Conservation (phyloP, 805 yeast genomes). For the Barnettozyma vustinii region DNA sequence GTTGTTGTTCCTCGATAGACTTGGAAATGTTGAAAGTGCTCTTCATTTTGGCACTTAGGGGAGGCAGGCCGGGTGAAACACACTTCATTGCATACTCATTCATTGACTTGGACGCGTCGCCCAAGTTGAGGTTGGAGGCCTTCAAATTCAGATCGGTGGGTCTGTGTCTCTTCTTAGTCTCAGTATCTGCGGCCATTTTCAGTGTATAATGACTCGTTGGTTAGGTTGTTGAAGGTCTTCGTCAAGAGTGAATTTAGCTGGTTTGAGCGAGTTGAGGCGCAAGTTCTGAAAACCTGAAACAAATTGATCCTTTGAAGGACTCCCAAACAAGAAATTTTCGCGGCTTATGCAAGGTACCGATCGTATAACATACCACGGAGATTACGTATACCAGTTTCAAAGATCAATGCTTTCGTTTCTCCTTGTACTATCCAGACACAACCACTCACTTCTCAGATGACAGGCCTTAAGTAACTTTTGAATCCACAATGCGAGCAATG, state of each 20-base stretch:
- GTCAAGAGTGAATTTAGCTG: background rate
- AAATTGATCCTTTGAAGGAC: background rate
- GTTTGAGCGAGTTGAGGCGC: background rate
- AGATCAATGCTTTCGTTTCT: no score
- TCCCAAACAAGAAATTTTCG: background rate
- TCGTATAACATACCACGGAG: no score
- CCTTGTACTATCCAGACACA: no score
- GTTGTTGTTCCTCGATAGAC: slow-evolving; percentile 25
- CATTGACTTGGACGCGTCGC: slow-evolving; percentile 13
- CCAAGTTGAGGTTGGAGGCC: slow-evolving; percentile 11
- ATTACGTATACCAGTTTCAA: background rate
- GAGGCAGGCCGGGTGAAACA: slow-evolving; percentile 27
- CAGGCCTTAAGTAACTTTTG: no score
- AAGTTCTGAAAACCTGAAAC: slow-evolving; percentile 3
- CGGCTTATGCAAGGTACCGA: slow-evolving; percentile 3
- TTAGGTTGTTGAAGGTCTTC: background rate
- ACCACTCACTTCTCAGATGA: no score
- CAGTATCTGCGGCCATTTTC: background rate
- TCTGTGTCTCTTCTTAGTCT: slow-evolving; percentile 24
- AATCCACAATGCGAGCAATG: no score
- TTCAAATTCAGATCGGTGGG: slow-evolving; percentile 22
- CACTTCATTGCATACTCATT: slow-evolving; percentile 23
- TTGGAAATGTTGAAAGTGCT: slow-evolving; percentile 23
- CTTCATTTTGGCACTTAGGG: slow-evolving; percentile 25
- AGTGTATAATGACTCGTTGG: background rate